Conservation (phyloP, 768 basidiomycete species). For the Trametes sanguinea region DNA sequence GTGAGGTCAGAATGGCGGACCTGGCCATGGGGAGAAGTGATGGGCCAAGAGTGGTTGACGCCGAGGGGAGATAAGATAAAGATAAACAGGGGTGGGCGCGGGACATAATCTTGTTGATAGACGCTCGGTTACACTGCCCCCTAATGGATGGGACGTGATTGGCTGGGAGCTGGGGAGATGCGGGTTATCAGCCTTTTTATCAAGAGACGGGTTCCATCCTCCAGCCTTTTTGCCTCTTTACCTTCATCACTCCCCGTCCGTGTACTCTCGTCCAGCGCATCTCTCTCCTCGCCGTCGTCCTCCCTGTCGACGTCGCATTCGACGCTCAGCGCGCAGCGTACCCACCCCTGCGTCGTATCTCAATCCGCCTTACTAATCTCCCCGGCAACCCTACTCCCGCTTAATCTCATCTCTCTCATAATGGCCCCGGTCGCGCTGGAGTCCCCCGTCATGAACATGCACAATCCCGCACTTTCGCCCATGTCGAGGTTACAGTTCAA, state of each 20-base stretch:
- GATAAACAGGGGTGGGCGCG: slow-evolving; percentile 4
- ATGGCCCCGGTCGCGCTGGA: slow-evolving; percentile 65
- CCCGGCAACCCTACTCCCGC: slow-evolving; percentile 15
- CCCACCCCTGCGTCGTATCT: not conserved
- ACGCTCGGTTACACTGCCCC: slow-evolving; percentile 11
- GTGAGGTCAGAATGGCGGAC: not conserved
- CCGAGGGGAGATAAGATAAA: slow-evolving; percentile 20
- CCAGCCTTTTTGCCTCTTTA: slow-evolving; percentile 23
- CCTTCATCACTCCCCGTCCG: slow-evolving; percentile 20
- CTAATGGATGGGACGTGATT: slow-evolving; percentile 19
- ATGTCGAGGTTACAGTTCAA: slow-evolving; percentile 49
- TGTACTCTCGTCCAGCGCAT: slow-evolving; percentile 8
- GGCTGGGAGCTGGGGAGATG: slow-evolving; percentile 9
- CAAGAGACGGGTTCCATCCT: slow-evolving; percentile 20
- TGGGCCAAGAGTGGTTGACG: not conserved
- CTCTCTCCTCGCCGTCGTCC: slow-evolving; percentile 6
- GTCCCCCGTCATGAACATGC: slow-evolving; percentile 52
- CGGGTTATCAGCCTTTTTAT: slow-evolving; percentile 24
- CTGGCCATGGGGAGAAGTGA: not conserved
- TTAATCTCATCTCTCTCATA: slow-evolving; percentile 21
- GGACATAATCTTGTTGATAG: slow-evolving; percentile 17
- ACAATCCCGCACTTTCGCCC: slow-evolving; percentile 42
- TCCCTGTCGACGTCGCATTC: not conserved
- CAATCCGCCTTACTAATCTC: slow-evolving; percentile 15
- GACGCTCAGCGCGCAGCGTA: slow-evolving; percentile 3